Conservation (phyloP, 2,329 filamentous ascomycete genomes). For the Sodiomyces alkalinus region DNA sequence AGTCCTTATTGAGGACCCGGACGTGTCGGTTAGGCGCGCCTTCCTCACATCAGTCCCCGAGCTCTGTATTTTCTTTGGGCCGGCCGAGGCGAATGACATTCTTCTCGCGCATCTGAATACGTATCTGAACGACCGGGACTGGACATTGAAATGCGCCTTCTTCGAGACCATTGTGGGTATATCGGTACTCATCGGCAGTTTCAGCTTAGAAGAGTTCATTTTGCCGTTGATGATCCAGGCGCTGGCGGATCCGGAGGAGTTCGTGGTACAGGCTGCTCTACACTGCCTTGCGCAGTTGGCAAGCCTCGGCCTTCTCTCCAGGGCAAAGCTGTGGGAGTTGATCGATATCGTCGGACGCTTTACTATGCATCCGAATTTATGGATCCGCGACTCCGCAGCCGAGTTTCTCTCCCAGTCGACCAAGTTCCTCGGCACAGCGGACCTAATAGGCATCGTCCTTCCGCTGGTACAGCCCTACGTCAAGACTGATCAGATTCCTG, state of each 20-base stretch:
- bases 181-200: conserved; percentile 76
- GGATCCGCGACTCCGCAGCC: conserved; percentile 82
- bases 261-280: conserved; percentile 80
- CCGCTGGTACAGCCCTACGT: conserved; percentile 73
- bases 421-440: conserved; percentile 61
- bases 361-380: conserved; percentile 84
- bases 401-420: conserved; percentile 70
- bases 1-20: conserved; percentile 70
- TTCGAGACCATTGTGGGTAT: conserved; percentile 93
- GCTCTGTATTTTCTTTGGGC: conserved; percentile 89
- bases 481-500: conserved; percentile 50
- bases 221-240: conserved; percentile 92
- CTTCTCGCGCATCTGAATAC: conserved; percentile 92
- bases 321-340: conserved; percentile 74
- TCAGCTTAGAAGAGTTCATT: conserved; percentile 86
- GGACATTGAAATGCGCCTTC: conserved; percentile 92
- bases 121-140: conserved; percentile 90
- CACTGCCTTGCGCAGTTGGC: conserved; percentile 81
- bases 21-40: conserved; percentile 74
- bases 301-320: conserved; percentile 71
- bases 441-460: conserved; percentile 67
- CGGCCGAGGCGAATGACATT: conserved; percentile 86
- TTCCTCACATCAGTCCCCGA: conserved; percentile 86
- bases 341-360: conserved; percentile 73
- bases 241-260: conserved; percentile 82